phyloP scores from a whole-genome alignment of 176 grass and related monocot genomes.

The Secale cereale region DNA sequence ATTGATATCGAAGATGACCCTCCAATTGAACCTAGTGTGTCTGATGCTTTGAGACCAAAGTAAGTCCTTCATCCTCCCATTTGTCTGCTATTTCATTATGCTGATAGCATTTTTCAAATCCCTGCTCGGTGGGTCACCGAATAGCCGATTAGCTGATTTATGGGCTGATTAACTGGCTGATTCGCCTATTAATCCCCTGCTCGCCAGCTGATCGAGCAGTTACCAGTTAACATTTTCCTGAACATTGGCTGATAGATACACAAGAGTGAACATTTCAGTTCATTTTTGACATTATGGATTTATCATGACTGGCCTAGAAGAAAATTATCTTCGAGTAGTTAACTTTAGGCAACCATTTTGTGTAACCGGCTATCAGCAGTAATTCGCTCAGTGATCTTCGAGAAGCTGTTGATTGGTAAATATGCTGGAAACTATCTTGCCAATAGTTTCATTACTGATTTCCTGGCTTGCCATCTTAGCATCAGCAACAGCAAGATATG shows the following conservation, averaged over 20 bases:
- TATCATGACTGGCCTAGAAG: neutral
- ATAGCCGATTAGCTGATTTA: too few species aligned
- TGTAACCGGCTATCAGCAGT: neutral
- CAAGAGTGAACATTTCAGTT: neutral
- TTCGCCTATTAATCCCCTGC: too few species aligned
- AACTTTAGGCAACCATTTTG: neutral
- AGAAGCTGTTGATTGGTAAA: neutral
- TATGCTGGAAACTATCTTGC: neutral
- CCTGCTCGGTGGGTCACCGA: too few species aligned
- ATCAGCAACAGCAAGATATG: slow-evolving; percentile 3
- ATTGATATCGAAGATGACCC: slow-evolving; percentile 89
- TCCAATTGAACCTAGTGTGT: slow-evolving; percentile 43
- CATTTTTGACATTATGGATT: neutral
- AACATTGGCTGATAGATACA: neutral
- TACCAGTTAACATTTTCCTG: too few species aligned
- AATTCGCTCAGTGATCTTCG: neutral
- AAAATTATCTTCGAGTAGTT: neutral
- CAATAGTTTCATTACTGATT: slow-evolving; percentile 15
- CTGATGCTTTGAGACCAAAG: slow-evolving; percentile 64
- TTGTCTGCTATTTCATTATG: neutral
- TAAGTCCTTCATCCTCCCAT: slow-evolving; percentile 33
- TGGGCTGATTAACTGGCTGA: too few species aligned
- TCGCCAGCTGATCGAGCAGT: too few species aligned
- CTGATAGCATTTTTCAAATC: neutral
- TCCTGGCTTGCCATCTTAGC: neutral